phyloP scores from a whole-genome alignment of 1,139 yeast species.

The Wickerhamiella infanticola region DNA sequence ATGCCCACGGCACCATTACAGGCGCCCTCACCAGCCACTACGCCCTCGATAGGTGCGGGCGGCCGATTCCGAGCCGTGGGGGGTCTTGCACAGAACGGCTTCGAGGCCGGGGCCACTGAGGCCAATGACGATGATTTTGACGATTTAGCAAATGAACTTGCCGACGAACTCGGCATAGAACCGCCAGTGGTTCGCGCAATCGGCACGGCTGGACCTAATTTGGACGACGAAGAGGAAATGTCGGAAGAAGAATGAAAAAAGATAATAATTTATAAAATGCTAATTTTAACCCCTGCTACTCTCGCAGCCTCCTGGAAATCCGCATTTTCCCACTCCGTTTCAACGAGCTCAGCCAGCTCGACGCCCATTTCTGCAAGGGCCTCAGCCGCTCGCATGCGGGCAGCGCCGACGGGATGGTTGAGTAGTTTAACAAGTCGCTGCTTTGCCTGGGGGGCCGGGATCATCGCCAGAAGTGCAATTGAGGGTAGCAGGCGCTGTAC shows the following conservation, averaged over 20 bases:
- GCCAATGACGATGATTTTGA: conserved; percentile 18
- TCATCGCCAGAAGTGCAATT: conserved; percentile 7
- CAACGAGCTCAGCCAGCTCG: conserved; percentile 5
- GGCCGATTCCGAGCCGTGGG: background rate
- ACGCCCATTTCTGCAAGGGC: conserved; percentile 14
- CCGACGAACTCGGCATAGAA: conserved; percentile 8
- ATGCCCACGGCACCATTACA: background rate
- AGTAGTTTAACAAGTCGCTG: conserved; percentile 15
- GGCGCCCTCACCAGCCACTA: background rate
- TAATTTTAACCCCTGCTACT: too few species aligned
- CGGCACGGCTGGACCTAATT: conserved; percentile 11
- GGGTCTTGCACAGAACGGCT: background rate
- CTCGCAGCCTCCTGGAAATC: background rate
- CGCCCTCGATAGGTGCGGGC: background rate
- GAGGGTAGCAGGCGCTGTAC: conserved; percentile 3
- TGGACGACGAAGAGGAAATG: conserved; percentile 10
- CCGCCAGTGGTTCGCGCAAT: background rate
- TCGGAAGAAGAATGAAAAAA: conserved; percentile 12
- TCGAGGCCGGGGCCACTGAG: background rate
- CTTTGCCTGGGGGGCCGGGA: background rate
- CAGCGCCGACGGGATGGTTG: conserved; percentile 12
- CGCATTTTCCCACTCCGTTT: conserved; percentile 10
- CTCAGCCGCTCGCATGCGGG: conserved; percentile 17
- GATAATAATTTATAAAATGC: background rate
- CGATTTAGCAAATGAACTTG: conserved; percentile 19